Percentiles rank a stretch among this genome's conserved stretches.
Evolutionary conservation across 2,329 filamentous ascomycete species (phyloP).

Genomic region (Sclerotinia trifoliorum): DNA sequence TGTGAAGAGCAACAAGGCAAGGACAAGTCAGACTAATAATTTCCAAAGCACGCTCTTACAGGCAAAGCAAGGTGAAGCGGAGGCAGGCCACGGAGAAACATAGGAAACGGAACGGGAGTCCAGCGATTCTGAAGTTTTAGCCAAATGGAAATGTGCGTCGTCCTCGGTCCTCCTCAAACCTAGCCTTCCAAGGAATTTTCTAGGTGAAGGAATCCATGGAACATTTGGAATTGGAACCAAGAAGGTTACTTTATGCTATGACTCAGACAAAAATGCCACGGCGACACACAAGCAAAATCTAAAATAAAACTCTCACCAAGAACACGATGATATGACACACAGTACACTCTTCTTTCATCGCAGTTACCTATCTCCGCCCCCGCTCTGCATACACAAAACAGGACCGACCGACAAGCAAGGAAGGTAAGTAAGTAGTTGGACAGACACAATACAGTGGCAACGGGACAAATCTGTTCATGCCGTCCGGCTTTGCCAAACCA

Average conservation of each 20-base stretch:
- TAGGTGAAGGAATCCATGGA: slow-evolving; percentile 11
- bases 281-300: not conserved
- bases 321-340: slow-evolving; percentile 19
- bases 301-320: not conserved
- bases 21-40: slow-evolving; percentile 23
- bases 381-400: slow-evolving; percentile 29
- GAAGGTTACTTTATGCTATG: slow-evolving; percentile 14
- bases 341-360: slow-evolving; percentile 3
- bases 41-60: slow-evolving; percentile 14
- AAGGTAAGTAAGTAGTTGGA: slow-evolving; percentile 18
- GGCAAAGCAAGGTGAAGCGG: slow-evolving; percentile 20
- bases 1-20: slow-evolving; percentile 11
- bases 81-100: slow-evolving; percentile 6
- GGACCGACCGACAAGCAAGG: slow-evolving; percentile 21
- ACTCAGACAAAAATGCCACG: slow-evolving; percentile 14
- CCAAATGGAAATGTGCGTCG: slow-evolving; percentile 18
- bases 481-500: slow-evolving; percentile 25
- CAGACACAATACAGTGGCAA: slow-evolving; percentile 27
- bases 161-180: slow-evolving; percentile 19
- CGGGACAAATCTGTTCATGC: slow-evolving; percentile 22
- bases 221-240: not conserved
- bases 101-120: slow-evolving; percentile 8
- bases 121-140: slow-evolving; percentile 2
- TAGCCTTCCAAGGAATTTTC: slow-evolving; percentile 4
- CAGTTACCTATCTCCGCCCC: slow-evolving; percentile 23